Conservation (phyloP, 306 rosid genomes). For the Lagenaria siceraria region DNA sequence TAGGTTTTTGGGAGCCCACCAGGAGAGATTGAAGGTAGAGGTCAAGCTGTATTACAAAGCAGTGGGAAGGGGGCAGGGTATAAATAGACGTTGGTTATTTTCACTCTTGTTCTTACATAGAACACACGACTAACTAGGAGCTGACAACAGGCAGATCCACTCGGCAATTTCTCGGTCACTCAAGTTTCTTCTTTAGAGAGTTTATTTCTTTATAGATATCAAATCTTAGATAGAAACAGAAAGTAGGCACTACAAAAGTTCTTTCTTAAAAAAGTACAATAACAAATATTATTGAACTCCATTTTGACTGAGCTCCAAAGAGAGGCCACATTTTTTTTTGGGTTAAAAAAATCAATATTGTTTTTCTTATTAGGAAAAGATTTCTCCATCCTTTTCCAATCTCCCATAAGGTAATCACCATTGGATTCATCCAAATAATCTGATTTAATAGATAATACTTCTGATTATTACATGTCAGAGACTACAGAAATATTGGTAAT, state of each 20-base stretch:
- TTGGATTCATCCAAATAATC: neutral
- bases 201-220: neutral
- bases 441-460: neutral
- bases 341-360: neutral
- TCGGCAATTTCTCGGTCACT: neutral
- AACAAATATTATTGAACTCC: neutral
- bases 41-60: neutral
- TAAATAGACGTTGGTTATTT: neutral
- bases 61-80: neutral
- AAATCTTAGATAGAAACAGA: neutral
- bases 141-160: neutral
- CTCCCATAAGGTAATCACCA: neutral
- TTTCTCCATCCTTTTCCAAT: neutral
- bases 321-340: neutral
- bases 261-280: neutral
- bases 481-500: neutral
- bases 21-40: neutral
- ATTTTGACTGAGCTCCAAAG: neutral
- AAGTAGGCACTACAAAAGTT: neutral
- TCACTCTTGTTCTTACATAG: neutral
- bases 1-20: neutral
- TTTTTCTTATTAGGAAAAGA: neutral
- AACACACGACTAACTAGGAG: neutral
- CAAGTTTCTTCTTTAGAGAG: neutral
- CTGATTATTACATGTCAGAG: neutral